Evolutionary conservation across 1,284 basidiomycete species (phyloP), one percentile per base, ranked within the genome.

Genomic region (Cystobasidium slooffiae): DNA sequence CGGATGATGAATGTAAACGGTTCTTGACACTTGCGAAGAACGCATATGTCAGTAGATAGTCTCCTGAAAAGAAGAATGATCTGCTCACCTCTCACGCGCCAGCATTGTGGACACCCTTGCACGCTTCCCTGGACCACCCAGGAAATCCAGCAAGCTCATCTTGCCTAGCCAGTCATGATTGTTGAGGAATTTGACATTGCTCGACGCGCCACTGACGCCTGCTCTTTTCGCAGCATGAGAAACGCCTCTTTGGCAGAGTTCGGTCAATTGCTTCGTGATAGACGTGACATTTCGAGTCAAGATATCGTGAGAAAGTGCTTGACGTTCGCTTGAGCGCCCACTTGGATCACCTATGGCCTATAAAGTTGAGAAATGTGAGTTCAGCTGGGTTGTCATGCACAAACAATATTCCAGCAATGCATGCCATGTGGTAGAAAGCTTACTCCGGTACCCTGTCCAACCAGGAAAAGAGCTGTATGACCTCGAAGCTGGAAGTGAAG

Each of bases 321-420:
- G 88, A 18, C 97, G 88, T 82, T 97, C 97, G 0, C 89, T 89
- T 1, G 87, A 87, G 41, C 95, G 87, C 0, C 97, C 97, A 0
- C 93, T 94, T 1, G 97, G 97, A 81, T 99, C 97, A 7, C 97
- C 97, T 44, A 99, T 91, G n/a, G 91, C 88, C 1, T 94, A 97
- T 0, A 97, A 98, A 1, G 94, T 0, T 95, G 95, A 46, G 96
- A 96, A 81, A 97, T 91, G 94, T 97, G 79, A 2, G n/a, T 10
- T 1, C 41, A 37, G 22, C 51, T 55, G 5, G 5, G 44, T 24
- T 31, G 39, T 37, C 24, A 18, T 58, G 66, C 53, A 58, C 41
- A 59, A 59, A 41, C 52, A 39, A 12, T 12, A 9, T 12, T 41
- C 37, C 43, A 9, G 37, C 16, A 43, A 43, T 31, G 31, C 31